Conservation (phyloP, 768 basidiomycete genomes). For the Auriscalpium vulgare region DNA sequence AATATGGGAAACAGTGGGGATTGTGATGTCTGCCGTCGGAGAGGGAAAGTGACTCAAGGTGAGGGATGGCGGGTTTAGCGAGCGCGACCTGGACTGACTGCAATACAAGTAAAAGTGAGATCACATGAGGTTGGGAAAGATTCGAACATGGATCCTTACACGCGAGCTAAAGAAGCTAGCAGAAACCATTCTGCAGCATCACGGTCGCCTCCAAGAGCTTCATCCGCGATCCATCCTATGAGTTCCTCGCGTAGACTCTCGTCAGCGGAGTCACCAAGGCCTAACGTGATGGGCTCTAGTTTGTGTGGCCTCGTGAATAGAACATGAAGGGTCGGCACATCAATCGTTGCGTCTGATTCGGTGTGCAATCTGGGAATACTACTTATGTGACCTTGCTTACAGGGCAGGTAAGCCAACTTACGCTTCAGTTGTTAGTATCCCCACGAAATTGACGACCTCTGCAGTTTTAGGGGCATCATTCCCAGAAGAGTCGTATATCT, state of each 20-base stretch:
- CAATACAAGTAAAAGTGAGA: constrained; percentile 1
- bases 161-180: constrained; percentile 47
- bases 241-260: constrained; percentile 42
- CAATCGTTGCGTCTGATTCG: constrained; percentile 24
- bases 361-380: constrained; percentile 24
- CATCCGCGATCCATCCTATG: constrained; percentile 64
- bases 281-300: constrained; percentile 32
- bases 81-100: constrained; percentile 61
- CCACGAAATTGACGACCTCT: constrained; percentile 61
- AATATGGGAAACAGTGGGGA: constrained; percentile 44
- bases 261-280: constrained; percentile 10
- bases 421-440: constrained; percentile 62
- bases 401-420: constrained; percentile 26
- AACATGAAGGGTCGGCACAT: constrained; percentile 64
- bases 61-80: constrained; percentile 60
- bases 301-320: constrained; percentile 41
- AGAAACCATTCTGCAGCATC: constrained; percentile 73
- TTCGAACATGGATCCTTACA: constrained; percentile 37
- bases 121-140: too few species aligned
- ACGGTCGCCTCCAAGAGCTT: constrained; percentile 59
- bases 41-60: constrained; percentile 57
- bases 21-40: constrained; percentile 15
- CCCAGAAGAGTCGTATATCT: constrained; percentile 52
- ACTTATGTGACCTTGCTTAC: too few species aligned
- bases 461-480: constrained; percentile 47